Conservation (phyloP, 2,329 filamentous ascomycete genomes). For the Cladorrhinum sp. region DNA sequence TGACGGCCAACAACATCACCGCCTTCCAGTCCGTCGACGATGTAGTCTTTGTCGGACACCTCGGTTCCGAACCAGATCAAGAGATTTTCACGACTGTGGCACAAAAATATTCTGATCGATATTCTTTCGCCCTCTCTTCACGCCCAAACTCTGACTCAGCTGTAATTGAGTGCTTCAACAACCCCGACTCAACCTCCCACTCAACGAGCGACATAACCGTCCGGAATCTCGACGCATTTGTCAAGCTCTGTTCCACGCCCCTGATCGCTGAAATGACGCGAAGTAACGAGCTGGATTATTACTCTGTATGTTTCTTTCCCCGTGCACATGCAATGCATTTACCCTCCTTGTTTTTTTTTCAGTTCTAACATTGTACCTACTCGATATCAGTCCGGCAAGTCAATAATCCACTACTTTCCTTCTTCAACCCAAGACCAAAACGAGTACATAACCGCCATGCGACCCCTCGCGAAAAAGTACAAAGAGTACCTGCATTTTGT, state of each 20-base stretch:
- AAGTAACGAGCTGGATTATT: slow-evolving; percentile 42
- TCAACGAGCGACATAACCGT: slow-evolving; percentile 33
- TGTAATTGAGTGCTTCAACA: slow-evolving; percentile 40
- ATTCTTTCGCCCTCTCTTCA: slow-evolving; percentile 39
- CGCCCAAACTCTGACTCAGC: slow-evolving; percentile 14
- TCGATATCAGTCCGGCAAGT: slow-evolving; percentile 30
- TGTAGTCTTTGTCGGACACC: slow-evolving; percentile 41
- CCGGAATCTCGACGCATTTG: slow-evolving; percentile 34
- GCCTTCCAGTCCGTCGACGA: slow-evolving; percentile 39
- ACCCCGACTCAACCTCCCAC: slow-evolving; percentile 37
- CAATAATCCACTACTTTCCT: slow-evolving; percentile 36
- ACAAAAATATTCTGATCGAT: slow-evolving; percentile 37
- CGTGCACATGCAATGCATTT: no score
- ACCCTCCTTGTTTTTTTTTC: no score
- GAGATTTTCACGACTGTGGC: slow-evolving; percentile 35
- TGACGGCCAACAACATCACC: slow-evolving; percentile 30
- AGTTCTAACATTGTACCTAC: no score
- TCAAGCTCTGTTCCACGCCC: slow-evolving; percentile 38
- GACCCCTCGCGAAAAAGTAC: slow-evolving; percentile 44
- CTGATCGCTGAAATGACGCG: slow-evolving; percentile 45
- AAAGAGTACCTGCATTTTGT: slow-evolving; percentile 47
- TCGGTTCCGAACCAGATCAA: slow-evolving; percentile 33
- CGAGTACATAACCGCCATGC: slow-evolving; percentile 36
- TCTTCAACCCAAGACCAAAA: slow-evolving; percentile 32
- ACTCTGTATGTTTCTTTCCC: slow-evolving; percentile 32